Conservation (phyloP, 164 flowering plant genomes). For the Piper longum region DNA sequence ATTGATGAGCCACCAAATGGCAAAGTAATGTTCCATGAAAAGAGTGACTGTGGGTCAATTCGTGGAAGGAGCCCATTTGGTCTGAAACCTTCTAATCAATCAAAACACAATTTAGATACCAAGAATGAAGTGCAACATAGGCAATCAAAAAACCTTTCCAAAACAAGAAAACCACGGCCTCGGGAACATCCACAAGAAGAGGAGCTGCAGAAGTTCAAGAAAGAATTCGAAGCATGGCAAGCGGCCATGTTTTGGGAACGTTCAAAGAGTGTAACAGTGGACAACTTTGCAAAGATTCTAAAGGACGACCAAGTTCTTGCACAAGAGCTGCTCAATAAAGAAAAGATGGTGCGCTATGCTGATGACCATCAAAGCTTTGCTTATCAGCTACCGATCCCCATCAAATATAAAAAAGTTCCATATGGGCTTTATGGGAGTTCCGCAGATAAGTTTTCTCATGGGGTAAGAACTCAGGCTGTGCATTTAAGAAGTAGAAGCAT, state of each 20-base stretch:
- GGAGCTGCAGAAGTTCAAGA: slow-evolving; percentile 87
- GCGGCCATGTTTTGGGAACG: slow-evolving; percentile 61
- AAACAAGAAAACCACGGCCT: slow-evolving; percentile 30
- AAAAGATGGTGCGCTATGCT: slow-evolving; percentile 28
- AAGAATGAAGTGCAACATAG: slow-evolving; percentile 12
- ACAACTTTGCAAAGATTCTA: slow-evolving; percentile 20
- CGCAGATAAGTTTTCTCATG: slow-evolving; percentile 13
- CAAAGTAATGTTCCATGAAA: slow-evolving; percentile 20
- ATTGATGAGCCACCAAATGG: slow-evolving; percentile 9
- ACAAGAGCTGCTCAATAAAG: slow-evolving; percentile 42
- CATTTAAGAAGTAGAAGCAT: slow-evolving; percentile 17
- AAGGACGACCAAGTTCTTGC: slow-evolving; percentile 20
- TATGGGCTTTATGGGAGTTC: slow-evolving; percentile 13
- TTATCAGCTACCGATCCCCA: slow-evolving; percentile 12
- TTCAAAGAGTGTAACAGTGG: slow-evolving; percentile 38
- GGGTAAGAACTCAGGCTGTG: slow-evolving; percentile 14
- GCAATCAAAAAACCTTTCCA: slow-evolving; percentile 12
- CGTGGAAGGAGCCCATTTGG: slow-evolving; percentile 15
- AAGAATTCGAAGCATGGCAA: slow-evolving; percentile 95
- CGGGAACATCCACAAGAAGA: slow-evolving; percentile 95
- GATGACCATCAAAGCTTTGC: slow-evolving; percentile 11
- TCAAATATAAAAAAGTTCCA: slow-evolving; percentile 8
- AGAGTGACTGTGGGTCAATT: slow-evolving; percentile 14
- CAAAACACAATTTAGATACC: slow-evolving; percentile 12
- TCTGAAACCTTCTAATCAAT: slow-evolving; percentile 21